phyloP scores from a whole-genome alignment of 768 basidiomycete species.

The Scleroderma citrinum region DNA sequence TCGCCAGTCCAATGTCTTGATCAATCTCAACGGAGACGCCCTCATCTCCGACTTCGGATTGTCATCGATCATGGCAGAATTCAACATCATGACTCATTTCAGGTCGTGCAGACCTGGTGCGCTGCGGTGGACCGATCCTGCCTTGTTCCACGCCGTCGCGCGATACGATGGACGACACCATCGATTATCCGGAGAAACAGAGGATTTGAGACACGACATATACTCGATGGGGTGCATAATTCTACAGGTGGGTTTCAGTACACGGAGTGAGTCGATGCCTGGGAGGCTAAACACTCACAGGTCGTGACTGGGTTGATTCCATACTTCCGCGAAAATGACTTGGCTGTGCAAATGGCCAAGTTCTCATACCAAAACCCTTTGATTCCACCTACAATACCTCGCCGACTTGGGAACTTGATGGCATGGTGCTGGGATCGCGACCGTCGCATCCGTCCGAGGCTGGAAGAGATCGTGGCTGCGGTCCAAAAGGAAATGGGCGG shows the following conservation, averaged over 20 bases:
- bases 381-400: not conserved
- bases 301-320: slow-evolving; percentile 4
- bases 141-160: slow-evolving; percentile 5
- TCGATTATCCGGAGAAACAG: not conserved
- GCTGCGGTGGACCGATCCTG: slow-evolving; percentile 13
- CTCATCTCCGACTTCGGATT: slow-evolving; percentile 36
- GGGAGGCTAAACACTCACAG: not conserved
- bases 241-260: slow-evolving; percentile 9
- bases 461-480: not conserved
- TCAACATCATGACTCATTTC: slow-evolving; percentile 22
- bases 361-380: not conserved
- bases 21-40: not conserved
- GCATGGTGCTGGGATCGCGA: slow-evolving; percentile 2
- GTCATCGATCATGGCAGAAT: slow-evolving; percentile 34
- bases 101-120: slow-evolving; percentile 6
- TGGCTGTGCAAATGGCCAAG: not conserved
- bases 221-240: slow-evolving; percentile 20
- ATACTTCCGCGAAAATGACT: slow-evolving; percentile 1
- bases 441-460: not conserved
- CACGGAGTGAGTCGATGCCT: not conserved
- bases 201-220: slow-evolving; percentile 6
- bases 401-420: slow-evolving; percentile 3
- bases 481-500: not conserved
- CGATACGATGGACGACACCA: not conserved
- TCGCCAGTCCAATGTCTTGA: slow-evolving; percentile 7